Evolutionary conservation across 352 stramenopile species (phyloP).

Genomic region (Phytophthora citrophthora): DNA sequence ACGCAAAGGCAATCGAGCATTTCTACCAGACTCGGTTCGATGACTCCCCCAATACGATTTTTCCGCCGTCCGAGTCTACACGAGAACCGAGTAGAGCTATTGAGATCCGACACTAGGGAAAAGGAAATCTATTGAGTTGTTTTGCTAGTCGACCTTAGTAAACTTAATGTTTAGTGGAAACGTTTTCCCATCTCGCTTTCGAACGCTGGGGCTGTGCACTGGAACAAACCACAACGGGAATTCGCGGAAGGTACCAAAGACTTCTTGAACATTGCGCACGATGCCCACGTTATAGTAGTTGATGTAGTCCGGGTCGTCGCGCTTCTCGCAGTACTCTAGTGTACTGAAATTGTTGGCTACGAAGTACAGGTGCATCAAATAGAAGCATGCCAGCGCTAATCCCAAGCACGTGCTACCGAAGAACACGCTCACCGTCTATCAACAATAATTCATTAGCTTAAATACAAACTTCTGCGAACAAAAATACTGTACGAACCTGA

Average conservation of each 20-base stretch:
- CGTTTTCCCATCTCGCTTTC: constrained; percentile 44
- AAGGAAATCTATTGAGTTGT: constrained; percentile 15
- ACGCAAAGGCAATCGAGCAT: constrained; percentile 42
- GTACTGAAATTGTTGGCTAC: constrained; percentile 78
- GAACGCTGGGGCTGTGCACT: constrained; percentile 58
- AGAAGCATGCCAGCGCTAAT: constrained; percentile 74
- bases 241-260: constrained; percentile 71
- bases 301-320: constrained; percentile 72
- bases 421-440: constrained; percentile 70
- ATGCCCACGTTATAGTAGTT: constrained; percentile 85
- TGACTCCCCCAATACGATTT: constrained; percentile 20
- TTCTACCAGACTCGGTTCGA: constrained; percentile 79
- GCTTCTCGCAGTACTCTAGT: constrained; percentile 90
- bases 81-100: constrained; percentile 7
- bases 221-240: constrained; percentile 79
- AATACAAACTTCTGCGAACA: neutral
- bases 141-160: constrained; percentile 56
- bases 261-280: constrained; percentile 76
- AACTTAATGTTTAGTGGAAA: constrained; percentile 69
- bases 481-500: constrained; percentile 46
- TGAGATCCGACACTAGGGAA: constrained; percentile 8
- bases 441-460: neutral
- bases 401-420: constrained; percentile 75
- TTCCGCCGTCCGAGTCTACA: constrained; percentile 5
- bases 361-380: constrained; percentile 79